Base-by-base conservation (phyloP, 2,329 filamentous ascomycete genomes). In the Ceratocystis destructans region DNA sequence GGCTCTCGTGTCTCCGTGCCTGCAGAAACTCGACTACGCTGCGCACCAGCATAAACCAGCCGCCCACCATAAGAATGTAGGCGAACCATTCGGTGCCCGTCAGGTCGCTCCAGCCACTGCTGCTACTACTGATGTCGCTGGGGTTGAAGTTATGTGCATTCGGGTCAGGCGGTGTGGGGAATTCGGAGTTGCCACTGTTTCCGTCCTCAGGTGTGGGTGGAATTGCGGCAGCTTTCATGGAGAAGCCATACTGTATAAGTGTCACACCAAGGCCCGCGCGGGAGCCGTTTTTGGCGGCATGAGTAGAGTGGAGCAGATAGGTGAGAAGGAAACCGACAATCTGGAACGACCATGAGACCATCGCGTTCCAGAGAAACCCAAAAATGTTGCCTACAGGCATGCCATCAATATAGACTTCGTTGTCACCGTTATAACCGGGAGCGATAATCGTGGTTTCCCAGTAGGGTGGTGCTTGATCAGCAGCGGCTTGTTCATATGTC, bases 381-480 rank as follows among this genome's bases (percentile, higher is more conserved):
- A 95, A 95, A 69, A 94, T 79, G 62, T 89, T 91, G 70, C 90
- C 90, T 64, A 95, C 94, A 2, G 95, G 91, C 73, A 99, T 87
- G 71, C 94, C 94, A 74, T 99, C 94, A 67, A 99, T 89, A 73
- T 94, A 99, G 61, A 99, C 93, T 75, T 99, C 94, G 73, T 97
- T 92, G 48, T 87, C 85, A n/a, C 88, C 89, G 64, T 88, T 88
- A 70, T 94, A 85, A 66, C 93, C 94, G 0, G 94, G 94, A 0
- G 92, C 93, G 64, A 99, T 83, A 70, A 99, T 96, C 0, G 94
- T 97, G 5, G 94, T 99, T 79, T 99, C 94, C 94, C 94, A 99
- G 77, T 99, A 99, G 0, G 94, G 94, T 0, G 94, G 94, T 61
- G 94, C 94, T 28, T 91, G 88, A 75, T 99, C 94, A 53, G 93